Evolutionary conservation across 2,329 filamentous ascomycete genomes (phyloP).

Genomic region (Cladosporium sp.): DNA sequence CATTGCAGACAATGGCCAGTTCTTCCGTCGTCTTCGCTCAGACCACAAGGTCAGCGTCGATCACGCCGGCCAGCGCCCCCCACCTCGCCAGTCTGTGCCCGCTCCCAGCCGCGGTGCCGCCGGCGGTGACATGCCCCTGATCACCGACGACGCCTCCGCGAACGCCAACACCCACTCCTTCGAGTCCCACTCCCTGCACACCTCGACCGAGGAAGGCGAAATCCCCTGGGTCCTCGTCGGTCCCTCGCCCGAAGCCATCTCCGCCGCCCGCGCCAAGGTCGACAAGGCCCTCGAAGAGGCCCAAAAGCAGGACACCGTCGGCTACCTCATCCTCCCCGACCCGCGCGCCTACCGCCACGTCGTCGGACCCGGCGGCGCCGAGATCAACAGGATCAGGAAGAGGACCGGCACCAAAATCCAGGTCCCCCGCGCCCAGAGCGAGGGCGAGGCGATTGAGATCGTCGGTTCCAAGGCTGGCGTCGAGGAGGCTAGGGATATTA

Average conservation of each 20-base stretch:
- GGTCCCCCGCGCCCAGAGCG: slow-evolving; percentile 74
- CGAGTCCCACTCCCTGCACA: slow-evolving; percentile 74
- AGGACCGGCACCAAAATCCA: slow-evolving; percentile 92
- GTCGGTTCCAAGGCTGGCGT: slow-evolving; percentile 72
- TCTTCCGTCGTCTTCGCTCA: slow-evolving; percentile 85
- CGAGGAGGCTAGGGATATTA: slow-evolving; percentile 82
- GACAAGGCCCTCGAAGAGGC: slow-evolving; percentile 68
- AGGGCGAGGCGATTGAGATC: slow-evolving; percentile 83
- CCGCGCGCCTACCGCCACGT: slow-evolving; percentile 84
- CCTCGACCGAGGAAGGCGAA: slow-evolving; percentile 53
- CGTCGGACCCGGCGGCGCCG: slow-evolving; percentile 80
- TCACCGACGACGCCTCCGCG: slow-evolving; percentile 68
- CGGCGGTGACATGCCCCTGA: slow-evolving; percentile 71
- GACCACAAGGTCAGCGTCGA: slow-evolving; percentile 88
- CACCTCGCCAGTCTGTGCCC: slow-evolving; percentile 56
- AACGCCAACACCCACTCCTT: slow-evolving; percentile 70
- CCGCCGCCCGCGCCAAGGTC: slow-evolving; percentile 74
- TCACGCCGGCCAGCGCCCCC: slow-evolving; percentile 75
- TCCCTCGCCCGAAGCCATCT: slow-evolving; percentile 64
- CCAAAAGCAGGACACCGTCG: slow-evolving; percentile 64
- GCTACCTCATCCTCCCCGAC: slow-evolving; percentile 86
- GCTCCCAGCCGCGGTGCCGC: slow-evolving; percentile 43
- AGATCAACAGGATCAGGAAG: slow-evolving; percentile 88
- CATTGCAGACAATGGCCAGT: slow-evolving; percentile 81
- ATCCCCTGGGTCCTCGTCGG: slow-evolving; percentile 90